A percentile compares a stretch with the other conserved stretches of the same genome.
These are phyloP conservation scores for Capsicum pubescens DNA, from an alignment of 257 asterid species.

Conservation along the genomic window DNA sequence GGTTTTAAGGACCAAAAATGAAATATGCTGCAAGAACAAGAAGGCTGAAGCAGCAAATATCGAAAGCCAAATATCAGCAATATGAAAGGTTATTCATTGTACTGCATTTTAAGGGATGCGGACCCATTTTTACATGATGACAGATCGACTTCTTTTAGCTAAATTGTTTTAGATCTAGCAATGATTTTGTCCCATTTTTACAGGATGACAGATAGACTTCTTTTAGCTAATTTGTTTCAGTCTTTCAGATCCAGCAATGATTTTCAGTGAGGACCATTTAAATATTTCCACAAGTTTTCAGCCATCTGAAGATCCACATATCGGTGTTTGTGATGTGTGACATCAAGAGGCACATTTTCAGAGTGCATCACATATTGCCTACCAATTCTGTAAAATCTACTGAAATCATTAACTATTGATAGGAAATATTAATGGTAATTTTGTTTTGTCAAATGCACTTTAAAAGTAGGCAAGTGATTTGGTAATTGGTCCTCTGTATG, in stretches of 20 bases:
- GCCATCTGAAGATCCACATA: background rate
- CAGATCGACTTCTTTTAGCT: background rate
- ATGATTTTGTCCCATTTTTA: background rate
- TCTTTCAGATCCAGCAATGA: background rate
- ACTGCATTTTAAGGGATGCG: background rate
- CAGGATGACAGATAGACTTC: background rate
- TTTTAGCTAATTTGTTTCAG: background rate
- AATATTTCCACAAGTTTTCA: background rate
- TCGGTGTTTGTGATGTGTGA: background rate
- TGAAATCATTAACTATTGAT: background rate
- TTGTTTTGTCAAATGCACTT: background rate
- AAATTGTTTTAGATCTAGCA: background rate
- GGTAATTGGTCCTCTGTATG: background rate
- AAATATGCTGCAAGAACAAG: constrained; percentile 19
- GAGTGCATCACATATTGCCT: background rate
- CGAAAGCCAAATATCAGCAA: background rate
- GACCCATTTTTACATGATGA: background rate
- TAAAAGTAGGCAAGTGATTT: background rate
- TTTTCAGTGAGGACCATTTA: background rate
- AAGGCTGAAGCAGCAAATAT: background rate
- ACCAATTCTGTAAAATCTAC: background rate
- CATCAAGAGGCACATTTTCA: background rate
- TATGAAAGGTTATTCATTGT: constrained; percentile 13
- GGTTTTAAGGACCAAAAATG: background rate
- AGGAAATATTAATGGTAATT: background rate